These are phyloP conservation scores for Punctularia strigosozonata DNA, from an alignment of 768 basidiomycete genomes.

Conservation along the genomic window DNA sequence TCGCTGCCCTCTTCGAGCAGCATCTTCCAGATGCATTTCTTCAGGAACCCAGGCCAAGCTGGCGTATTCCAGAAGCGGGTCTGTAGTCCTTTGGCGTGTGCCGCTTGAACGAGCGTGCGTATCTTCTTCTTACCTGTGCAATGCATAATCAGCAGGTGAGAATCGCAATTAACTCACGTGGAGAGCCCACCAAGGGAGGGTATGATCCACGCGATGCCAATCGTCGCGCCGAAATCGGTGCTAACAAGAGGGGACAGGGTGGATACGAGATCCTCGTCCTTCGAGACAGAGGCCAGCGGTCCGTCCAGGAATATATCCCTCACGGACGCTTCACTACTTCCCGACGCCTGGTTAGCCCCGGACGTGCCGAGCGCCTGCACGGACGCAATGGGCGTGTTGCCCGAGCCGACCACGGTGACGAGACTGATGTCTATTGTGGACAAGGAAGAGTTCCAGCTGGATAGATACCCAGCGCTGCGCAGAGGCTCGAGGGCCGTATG, in stretches of 20 bases:
- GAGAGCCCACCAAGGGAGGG: no score
- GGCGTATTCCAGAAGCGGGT: conserved; percentile 46
- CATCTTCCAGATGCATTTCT: conserved; percentile 31
- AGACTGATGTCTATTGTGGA: conserved; percentile 23
- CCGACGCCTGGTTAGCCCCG: no score
- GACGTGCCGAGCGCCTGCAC: conserved; percentile 29
- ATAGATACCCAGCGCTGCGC: conserved; percentile 30
- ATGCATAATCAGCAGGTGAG: no score
- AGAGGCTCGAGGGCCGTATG: conserved; percentile 33
- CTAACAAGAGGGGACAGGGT: conserved; percentile 38
- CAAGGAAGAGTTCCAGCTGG: conserved; percentile 29
- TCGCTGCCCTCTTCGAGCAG: conserved; percentile 31
- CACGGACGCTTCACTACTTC: no score
- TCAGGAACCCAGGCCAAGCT: conserved; percentile 31
- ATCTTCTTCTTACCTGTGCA: conserved; percentile 33
- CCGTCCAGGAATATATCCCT: conserved; percentile 43
- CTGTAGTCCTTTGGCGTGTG: conserved; percentile 30
- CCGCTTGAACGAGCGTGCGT: conserved; percentile 28
- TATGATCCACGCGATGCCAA: no score
- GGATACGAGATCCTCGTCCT: conserved; percentile 27
- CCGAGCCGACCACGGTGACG: conserved; percentile 37
- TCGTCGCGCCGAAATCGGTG: conserved; percentile 29
- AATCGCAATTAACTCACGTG: no score
- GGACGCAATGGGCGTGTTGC: conserved; percentile 36
- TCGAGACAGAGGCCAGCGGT: conserved; percentile 28